A percentile compares a stretch with the other conserved stretches of the same genome.
Conservation (phyloP, 169 alveolate species). For the Eimeria praecox region DNA sequence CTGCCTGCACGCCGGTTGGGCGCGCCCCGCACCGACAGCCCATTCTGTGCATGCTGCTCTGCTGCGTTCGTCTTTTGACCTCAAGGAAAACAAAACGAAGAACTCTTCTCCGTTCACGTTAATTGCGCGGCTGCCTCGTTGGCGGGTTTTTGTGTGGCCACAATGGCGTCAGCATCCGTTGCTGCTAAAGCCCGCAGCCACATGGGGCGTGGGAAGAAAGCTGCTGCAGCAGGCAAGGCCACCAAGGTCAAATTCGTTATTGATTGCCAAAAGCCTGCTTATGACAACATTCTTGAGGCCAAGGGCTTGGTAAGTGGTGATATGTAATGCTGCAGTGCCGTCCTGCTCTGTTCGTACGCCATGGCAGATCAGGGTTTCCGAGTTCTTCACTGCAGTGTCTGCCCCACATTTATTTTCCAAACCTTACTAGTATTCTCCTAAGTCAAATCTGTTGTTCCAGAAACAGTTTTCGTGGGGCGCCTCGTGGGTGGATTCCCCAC, state of each 20-base stretch:
- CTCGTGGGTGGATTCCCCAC: neutral
- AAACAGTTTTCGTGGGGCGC: neutral
- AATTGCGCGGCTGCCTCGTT: slow-evolving; percentile 59
- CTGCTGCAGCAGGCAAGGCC: slow-evolving; percentile 69
- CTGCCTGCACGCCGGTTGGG: neutral
- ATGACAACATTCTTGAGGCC: slow-evolving; percentile 85
- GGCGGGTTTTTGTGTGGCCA: slow-evolving; percentile 47
- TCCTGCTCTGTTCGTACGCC: neutral
- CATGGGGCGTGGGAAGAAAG: slow-evolving; percentile 80
- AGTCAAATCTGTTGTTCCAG: neutral
- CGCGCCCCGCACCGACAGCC: slow-evolving; percentile 49
- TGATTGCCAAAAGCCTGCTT: slow-evolving; percentile 87
- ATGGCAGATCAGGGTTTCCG: neutral
- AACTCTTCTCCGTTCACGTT: neutral
- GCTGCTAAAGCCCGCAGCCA: slow-evolving; percentile 74
- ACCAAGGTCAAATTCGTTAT: slow-evolving; percentile 80
- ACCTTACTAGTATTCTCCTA: neutral
- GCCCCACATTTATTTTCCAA: neutral
- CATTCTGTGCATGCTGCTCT: slow-evolving; percentile 12
- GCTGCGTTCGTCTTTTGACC: neutral
- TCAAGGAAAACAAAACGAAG: neutral
- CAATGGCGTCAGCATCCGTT: slow-evolving; percentile 75
- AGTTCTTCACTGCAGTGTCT: neutral
- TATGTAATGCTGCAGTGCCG: neutral
- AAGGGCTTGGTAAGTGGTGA: slow-evolving; percentile 79